Percentiles rank a stretch among this genome's conserved stretches.
Evolutionary conservation across 352 stramenopile genomes (phyloP).

Genomic region (Pythium aphanidermatum): DNA sequence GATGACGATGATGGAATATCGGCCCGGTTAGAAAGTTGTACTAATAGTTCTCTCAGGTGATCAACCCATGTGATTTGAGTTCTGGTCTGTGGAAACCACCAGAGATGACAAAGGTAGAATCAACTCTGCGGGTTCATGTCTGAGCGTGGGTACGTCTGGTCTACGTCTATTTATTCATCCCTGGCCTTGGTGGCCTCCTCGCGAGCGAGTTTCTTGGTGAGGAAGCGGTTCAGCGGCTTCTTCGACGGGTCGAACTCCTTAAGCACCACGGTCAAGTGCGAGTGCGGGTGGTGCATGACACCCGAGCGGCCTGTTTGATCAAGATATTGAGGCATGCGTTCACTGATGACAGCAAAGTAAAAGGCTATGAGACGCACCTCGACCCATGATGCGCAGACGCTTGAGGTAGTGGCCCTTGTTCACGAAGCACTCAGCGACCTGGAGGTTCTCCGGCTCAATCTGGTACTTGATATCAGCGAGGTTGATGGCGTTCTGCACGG

Average conservation of each 20-base stretch:
- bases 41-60: too few relatives aligned
- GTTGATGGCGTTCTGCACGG: conserved; percentile 84
- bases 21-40: too few relatives aligned
- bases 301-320: conserved; percentile 47
- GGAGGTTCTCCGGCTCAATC: conserved; percentile 80
- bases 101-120: background rate
- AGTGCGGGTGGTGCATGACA: conserved; percentile 82
- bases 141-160: too few relatives aligned
- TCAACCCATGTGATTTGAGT: background rate
- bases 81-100: too few relatives aligned
- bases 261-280: conserved; percentile 72
- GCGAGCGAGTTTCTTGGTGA: conserved; percentile 68
- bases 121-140: too few relatives aligned
- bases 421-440: conserved; percentile 80
- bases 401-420: conserved; percentile 84
- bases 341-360: conserved; percentile 1
- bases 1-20: too few relatives aligned
- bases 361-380: conserved; percentile 33
- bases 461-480: conserved; percentile 85
- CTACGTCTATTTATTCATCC: conserved; percentile 32
- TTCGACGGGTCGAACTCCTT: conserved; percentile 74
- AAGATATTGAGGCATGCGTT: conserved; percentile 6
- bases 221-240: conserved; percentile 67
- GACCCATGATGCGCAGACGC: conserved; percentile 79
- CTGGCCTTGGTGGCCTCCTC: conserved; percentile 23